Evolutionary conservation across 2,329 filamentous ascomycete genomes (phyloP).

Genomic region (Falciphora oryzae): DNA sequence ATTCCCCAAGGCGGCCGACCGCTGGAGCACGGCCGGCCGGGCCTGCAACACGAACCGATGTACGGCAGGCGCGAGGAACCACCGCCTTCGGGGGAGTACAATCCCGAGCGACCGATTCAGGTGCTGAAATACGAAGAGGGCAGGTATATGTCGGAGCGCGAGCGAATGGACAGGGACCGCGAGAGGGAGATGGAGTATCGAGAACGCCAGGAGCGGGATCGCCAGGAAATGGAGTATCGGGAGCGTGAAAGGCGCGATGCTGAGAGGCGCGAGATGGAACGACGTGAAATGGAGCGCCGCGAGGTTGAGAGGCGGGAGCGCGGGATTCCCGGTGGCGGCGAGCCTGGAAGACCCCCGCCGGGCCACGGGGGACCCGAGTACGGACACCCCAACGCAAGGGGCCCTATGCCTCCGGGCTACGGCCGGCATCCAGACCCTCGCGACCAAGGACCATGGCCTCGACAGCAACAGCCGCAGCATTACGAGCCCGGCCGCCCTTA

Average conservation of each 20-base stretch:
- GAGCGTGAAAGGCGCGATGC: conserved; percentile 35
- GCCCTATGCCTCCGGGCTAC: conserved; percentile 33
- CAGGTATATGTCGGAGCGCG: conserved; percentile 43
- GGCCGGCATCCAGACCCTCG: conserved; percentile 35
- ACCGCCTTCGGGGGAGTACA: conserved; percentile 41
- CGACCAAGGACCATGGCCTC: conserved; percentile 32
- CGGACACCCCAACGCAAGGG: conserved; percentile 19
- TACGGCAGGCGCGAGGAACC: conserved; percentile 47
- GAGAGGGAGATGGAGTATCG: conserved; percentile 35
- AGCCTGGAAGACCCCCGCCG: conserved; percentile 32
- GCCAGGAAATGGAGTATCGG: conserved; percentile 24
- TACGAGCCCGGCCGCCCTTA: conserved; percentile 40
- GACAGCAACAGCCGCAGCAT: conserved; percentile 20
- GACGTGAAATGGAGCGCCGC: conserved; percentile 28
- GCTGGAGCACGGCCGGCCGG: conserved; percentile 38
- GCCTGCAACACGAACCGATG: conserved; percentile 25
- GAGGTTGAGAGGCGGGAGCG: conserved; percentile 32
- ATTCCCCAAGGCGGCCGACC: conserved; percentile 35
- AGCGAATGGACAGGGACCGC: conserved; percentile 34
- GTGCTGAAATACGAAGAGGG: conserved; percentile 48
- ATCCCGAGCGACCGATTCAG: conserved; percentile 40
- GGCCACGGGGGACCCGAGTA: conserved; percentile 37
- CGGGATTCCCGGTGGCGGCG: conserved; percentile 44
- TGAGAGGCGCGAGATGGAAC: conserved; percentile 20
- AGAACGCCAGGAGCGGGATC: conserved; percentile 21